Base-by-base conservation (phyloP, 768 basidiomycete genomes). In the Boletus coccyginus region DNA sequence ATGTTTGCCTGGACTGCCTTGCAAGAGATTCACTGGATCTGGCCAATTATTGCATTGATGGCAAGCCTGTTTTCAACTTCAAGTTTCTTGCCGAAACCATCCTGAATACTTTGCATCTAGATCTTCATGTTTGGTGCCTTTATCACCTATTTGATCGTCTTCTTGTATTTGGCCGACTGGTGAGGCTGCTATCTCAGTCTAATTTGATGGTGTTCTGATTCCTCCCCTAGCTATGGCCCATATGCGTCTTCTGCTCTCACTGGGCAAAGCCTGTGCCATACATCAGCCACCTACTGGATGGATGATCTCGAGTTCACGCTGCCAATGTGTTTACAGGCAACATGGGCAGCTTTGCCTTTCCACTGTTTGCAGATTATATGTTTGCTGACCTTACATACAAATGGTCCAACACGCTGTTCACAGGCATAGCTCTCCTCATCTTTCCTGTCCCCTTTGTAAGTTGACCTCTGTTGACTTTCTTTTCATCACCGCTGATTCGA, bases 1-100 rank as follows among this genome's bases (percentile, higher is more conserved):
- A 82, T 90, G 39, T 91, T 84, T 65, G 87, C 84, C 0, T 88
- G 86, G 82, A 82, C 84, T 21, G 80, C 83, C 16, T 81, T 77
- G 53, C 59, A 75, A 1, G 58, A 59, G 8, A 74, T 87, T 3
- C 81, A 77, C 52, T 90, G 88, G 87, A 81, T 86, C 41, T 83
- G 59, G 59, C 63, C 65, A 5, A 44, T 58, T n/a, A 59, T 67
- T 27, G 57, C 61, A 47, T 44, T 62, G 49, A 63, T 57, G 32
- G 57, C 29, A 32, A 54, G 45, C 9, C 27, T 14, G 12, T 38
- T 35, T 29, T 19, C 14, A 19, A 17, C 8, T 21, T 31, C 9
- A n/a, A n/a, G n/a, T n/a, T n/a, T n/a, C 4, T 10, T 42, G 19
- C 16, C 6, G 17, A 44, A n/a, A 24, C 16, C 8, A 14, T 24